Evolutionary conservation across 2,329 filamentous ascomycete genomes (phyloP).

Genomic region (Cladosporium oxysporum): DNA sequence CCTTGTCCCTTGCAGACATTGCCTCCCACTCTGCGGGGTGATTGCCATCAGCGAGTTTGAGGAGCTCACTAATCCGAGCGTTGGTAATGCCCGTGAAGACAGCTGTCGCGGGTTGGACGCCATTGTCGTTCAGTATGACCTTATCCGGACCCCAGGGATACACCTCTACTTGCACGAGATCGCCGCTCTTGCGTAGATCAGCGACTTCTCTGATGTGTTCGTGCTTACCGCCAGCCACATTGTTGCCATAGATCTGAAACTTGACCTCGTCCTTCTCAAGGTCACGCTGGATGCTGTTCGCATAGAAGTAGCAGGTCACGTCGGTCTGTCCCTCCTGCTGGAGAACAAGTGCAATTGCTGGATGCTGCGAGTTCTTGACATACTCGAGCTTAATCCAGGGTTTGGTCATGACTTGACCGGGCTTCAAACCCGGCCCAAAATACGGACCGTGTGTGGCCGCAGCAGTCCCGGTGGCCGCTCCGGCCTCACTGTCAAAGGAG

Average conservation of each 20-base stretch:
- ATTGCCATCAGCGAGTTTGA: not conserved
- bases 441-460: not conserved
- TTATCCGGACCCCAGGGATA: not conserved
- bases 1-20: not conserved
- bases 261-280: not conserved
- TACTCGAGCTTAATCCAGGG: not conserved
- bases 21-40: not conserved
- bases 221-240: not conserved
- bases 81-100: not conserved
- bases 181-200: not conserved
- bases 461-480: not conserved
- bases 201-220: not conserved
- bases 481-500: not conserved
- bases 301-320: not conserved
- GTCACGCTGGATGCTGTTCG: not conserved
- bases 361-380: not conserved
- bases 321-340: not conserved
- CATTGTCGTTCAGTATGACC: not conserved
- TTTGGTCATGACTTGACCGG: too few relatives aligned
- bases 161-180: not conserved
- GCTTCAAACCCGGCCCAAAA: too few relatives aligned
- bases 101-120: not conserved
- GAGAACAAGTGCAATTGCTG: not conserved
- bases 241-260: not conserved
- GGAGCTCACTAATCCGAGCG: not conserved